Base-by-base conservation (phyloP, 805 yeast genomes). In the Naumovozyma baii region DNA sequence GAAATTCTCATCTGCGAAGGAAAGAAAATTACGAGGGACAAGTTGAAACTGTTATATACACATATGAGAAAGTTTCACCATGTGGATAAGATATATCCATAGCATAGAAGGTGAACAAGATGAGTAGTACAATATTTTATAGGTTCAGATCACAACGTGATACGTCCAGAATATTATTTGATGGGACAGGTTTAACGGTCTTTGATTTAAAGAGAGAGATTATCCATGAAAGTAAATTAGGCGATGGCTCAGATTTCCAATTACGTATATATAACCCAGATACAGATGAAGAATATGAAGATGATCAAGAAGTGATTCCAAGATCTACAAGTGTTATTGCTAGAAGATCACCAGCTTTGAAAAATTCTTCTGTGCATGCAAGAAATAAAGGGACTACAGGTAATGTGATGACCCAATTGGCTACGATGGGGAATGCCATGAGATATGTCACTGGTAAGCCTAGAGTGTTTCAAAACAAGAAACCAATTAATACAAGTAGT, bases 181-280 rank as follows among this genome's bases (percentile, higher is more conserved):
- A 92, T 59, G 99, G 98, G 16, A 90, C 98, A 0, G 96, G 97
- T 20, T 77, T 92, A 32, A 85, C 95, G 2, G 95, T 88, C 1
- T 92, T 90, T 63, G 99, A 92, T 55, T 66, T 92, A 44, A 92
- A 92, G 62, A 78, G 90, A 45, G 97, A 92, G 50, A 86, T 92
- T 38, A 82, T 92, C 33, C 61, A 72, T 15, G 84, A 78, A 31
- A 90, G 88, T 61, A 83, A 78, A 50, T 68, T 92, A 13, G 86
- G 88, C 4, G 80, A 78, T 43, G 94, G 95, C 1, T 74, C 80
- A 2, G 95, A 85, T 55, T 87, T 88, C 52, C 92, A 85, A 55
- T 64, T 92, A 31, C 63, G 74, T 34, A 54, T 92, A 14, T 83
- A 74, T 55, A 82, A 80, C 51, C 80, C 82, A 3, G 87, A 82